Conservation (phyloP, 164 flowering plant genomes). For the Umbilicus rupestris region DNA sequence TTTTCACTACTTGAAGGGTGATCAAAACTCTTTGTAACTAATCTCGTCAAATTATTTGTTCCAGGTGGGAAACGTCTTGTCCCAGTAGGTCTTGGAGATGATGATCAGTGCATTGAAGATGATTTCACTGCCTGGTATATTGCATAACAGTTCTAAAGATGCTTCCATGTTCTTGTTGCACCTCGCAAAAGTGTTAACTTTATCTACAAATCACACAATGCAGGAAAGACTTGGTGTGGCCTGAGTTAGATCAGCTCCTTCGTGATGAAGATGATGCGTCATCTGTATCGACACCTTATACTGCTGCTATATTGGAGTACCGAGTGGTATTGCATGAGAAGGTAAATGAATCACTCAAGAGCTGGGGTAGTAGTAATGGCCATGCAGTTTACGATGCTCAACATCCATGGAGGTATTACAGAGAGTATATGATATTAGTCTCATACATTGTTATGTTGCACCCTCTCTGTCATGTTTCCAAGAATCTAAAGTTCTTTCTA, state of each 20-base stretch:
- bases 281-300: slow-evolving; percentile 70
- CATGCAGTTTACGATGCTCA: slow-evolving; percentile 76
- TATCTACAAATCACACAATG: neutral
- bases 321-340: slow-evolving; percentile 64
- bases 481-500: slow-evolving; percentile 4
- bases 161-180: neutral
- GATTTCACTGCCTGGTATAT: slow-evolving; percentile 86
- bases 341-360: slow-evolving; percentile 30
- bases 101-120: slow-evolving; percentile 98
- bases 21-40: neutral
- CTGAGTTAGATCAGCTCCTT: slow-evolving; percentile 84
- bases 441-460: neutral
- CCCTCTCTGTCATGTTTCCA: neutral
- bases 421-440: neutral
- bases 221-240: slow-evolving; percentile 87
- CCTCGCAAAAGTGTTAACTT: neutral
- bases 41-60: neutral
- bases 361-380: slow-evolving; percentile 50
- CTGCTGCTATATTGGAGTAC: slow-evolving; percentile 81
- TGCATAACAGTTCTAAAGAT: neutral
- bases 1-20: neutral
- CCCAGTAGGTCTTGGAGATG: slow-evolving; percentile 92
- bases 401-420: slow-evolving; percentile 16
- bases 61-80: slow-evolving; percentile 81
- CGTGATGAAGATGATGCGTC: slow-evolving; percentile 62